Evolutionary conservation across 176 grass and related monocot genomes (phyloP), one percentile per base, ranked within the genome.

Genomic region (Cymbopogon citratus): DNA sequence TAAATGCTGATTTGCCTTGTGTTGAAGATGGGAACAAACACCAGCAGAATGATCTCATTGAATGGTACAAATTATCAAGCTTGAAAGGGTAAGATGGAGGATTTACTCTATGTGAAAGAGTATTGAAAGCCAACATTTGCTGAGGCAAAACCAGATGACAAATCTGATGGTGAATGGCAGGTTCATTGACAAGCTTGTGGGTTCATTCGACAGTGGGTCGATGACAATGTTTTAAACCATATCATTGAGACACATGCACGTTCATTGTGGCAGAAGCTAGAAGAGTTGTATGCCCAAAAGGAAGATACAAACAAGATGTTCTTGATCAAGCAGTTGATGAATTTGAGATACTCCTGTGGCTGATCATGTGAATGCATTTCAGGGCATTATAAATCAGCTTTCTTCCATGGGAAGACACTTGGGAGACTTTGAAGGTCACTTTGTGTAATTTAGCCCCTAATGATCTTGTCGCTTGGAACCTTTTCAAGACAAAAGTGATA

Each of bases 221-320:
- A 45, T 78, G 75, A 44, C 36, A 64, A 78, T 78, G 38, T 64
- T 43, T 78, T 64, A 9, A 78, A 65, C 40, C 61, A 48, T 48
- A 78, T 78, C 4, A 78, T 4, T 78, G 39, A 78, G 52, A 76
- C 4, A 45, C 1, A 78, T 76, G 52, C 33, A 40, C 11, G 21
- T 7, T 25, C 73, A 34, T 76, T 26, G 26, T 76, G 52, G 34
- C 25, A 65, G 5, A 65, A 78, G 19, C 43, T 65, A 3, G 9
- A 66, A 14, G 39, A 78, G 10, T 66, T 66, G 16, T 79, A 23
- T 35, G 40, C 41, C 26, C n/a, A 2, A 33, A 79, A 61, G 10
- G 10, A 48, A 66, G 26, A 14, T 45, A 12, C 39, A 2, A 46
- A 78, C 19, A 64, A 64, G 25, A 64, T 77, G 29, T 35, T 33